Evolutionary conservation across 169 alveolate species (phyloP), one percentile per base, ranked within the genome.

Genomic region (Condylostoma magnum): DNA sequence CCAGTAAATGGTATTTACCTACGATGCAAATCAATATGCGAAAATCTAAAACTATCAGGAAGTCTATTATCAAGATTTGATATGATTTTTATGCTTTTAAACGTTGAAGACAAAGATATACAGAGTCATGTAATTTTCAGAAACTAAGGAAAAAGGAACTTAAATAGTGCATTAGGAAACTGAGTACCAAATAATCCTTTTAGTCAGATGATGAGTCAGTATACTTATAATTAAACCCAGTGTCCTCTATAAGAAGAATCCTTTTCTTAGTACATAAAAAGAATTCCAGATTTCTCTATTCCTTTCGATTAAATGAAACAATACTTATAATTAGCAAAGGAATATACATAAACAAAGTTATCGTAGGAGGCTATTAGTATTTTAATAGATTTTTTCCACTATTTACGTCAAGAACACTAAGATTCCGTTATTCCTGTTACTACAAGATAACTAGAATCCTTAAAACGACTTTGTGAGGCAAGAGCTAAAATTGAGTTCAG

Each of bases 321-420:
- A 82, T 98, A 98, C 75, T 94, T 98, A 18, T 73, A 93, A 31
- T 97, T 97, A 80, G 99, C 99, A 0, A 93, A 98, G 84, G 84
- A 81, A 53, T 76, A 78, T 46, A 33, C 83, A 1, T 77, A 82
- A 2, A 97, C 97, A 30, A 93, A 93, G 69, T 73, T 93, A 38
- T 85, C 86, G 12, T 89, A 89, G 44, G 89, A 91, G 0, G 95
- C 94, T 67, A 85, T 89, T 57, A 97, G 93, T 65, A 94, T 86
- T 86, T 94, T 91, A 50, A 90, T 91, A n/a, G 84, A 79, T 36
- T 96, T 96, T 82, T 97, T 96, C 82, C 79, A 97, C 41, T 93
- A 93, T 44, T 93, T 97, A 55, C 87, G 99, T 76, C 96, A 95
- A 76, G 97, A 95, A 82, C 90, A 98, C 15, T 85, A 92, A 48